Percentiles rank a stretch among this genome's conserved stretches.
phyloP scores from a whole-genome alignment of 1,284 basidiomycete genomes.

The Melampsora americana region DNA sequence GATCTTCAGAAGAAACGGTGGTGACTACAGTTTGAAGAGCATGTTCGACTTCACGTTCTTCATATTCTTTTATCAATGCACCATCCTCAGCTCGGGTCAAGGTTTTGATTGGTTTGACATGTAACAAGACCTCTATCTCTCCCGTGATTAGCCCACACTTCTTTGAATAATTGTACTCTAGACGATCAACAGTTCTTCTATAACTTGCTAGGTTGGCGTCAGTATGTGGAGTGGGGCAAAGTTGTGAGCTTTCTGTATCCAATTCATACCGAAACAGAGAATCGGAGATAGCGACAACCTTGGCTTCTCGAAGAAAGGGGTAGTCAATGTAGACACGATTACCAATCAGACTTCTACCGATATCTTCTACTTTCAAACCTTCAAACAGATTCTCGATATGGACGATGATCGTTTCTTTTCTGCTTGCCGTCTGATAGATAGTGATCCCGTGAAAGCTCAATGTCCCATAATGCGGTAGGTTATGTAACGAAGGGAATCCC shows the following conservation, averaged over 20 bases:
- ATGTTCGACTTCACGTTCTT: conserved; percentile 79
- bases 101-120: conserved; percentile 58
- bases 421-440: conserved; percentile 83
- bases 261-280: conserved; percentile 79
- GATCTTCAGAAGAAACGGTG: conserved; percentile 78
- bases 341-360: conserved; percentile 73
- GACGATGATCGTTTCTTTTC: conserved; percentile 88
- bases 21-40: conserved; percentile 79
- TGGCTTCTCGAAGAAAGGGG: conserved; percentile 92
- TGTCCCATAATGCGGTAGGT: conserved; percentile 72
- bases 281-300: conserved; percentile 82
- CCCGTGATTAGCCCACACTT: conserved; percentile 81
- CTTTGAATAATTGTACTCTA: conserved; percentile 84
- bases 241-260: conserved; percentile 61
- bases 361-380: conserved; percentile 63
- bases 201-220: conserved; percentile 63
- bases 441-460: conserved; percentile 86
- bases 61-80: conserved; percentile 92
- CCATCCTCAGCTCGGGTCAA: conserved; percentile 82
- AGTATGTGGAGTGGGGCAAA: conserved; percentile 68
- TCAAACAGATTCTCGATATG: conserved; percentile 69
- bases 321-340: conserved; percentile 77
- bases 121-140: conserved; percentile 48
- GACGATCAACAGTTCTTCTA: conserved; percentile 73
- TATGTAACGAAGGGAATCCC: conserved; percentile 66